Base-by-base conservation (phyloP, 1,284 basidiomycete species). In the Kwoniella shivajii region DNA sequence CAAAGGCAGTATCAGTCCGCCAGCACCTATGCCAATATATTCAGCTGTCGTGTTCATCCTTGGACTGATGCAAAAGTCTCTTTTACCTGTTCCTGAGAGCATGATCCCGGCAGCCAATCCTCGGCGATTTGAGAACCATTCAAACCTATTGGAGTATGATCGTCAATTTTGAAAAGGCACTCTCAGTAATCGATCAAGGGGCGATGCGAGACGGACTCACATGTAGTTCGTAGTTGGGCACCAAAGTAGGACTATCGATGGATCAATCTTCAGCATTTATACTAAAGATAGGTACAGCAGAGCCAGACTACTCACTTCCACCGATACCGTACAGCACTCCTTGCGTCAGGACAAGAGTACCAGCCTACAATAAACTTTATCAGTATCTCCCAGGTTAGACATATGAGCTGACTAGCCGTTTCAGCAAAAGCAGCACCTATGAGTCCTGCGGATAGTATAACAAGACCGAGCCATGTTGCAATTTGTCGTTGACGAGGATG, bases 71-170 rank as follows among this genome's bases (percentile, higher is more conserved):
- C 7, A 31, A 27, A 30, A 38, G 20, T 26, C 13, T n/a, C n/a
- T 24, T 57, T 13, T 43, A 51, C 67, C 70, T 30, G 70, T 67
- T 1, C 70, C 70, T 0, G 67, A 54, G 27, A 64, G 70, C 49
- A 72, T 63, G 43, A 72, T 64, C 4, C 71, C 71, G 2, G 64
- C 52, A 1, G 71, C 67, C 3, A 72, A 45, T 11, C 71, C 71
- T 6, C 65, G 54, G 2, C 63, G 58, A 31, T 39, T 36, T 14
- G 42, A 56, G 56, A 60, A 68, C 66, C 66, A 68, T 37, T 66
- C 64, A 42, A 68, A 68, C 59, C 66, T 68, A 24, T 31, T 14
- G 22, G 27, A 3, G 44, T 16, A n/a, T 26, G 29, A 14, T 1
- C 16, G 22, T 47, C 39, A 54, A n/a, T n/a, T n/a, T n/a, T n/a